Evolutionary conservation across 768 basidiomycete genomes (phyloP), one percentile per base, ranked within the genome.

Genomic region (Phallus indusiatus): DNA sequence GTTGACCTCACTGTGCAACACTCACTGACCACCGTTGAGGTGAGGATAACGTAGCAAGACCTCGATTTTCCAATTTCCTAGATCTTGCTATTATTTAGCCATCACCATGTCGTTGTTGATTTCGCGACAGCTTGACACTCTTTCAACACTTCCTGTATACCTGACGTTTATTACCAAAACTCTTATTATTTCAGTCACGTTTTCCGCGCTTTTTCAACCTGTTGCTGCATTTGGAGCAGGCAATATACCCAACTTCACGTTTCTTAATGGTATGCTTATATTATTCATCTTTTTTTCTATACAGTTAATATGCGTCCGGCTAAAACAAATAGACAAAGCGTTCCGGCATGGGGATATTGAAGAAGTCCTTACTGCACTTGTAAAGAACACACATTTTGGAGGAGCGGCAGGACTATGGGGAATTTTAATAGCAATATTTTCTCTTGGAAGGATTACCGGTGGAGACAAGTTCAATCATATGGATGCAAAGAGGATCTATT

Each of bases 341-440:
- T 89, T 84, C 70, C 75, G 85, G 54, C 86, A 88, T 74, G 85
- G 86, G 14, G 87, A 89, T 66, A 87, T 88, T 53, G 86, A 88
- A 72, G 80, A 81, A 65, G 76, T 85, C 62, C 77, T 88, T 24
- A 76, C 78, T 36, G 76, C 75, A n/a, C 70, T 85, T 6, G 76
- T 77, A 54, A 86, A 86, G 67, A 74, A 75, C 42, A 80, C 75
- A 36, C 36, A 28, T 49, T 14, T 16, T 8, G 56, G 24, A 21
- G 47, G 49, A 17, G 17, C 20, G n/a, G 24, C 10, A 80, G 81
- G 16, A 72, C 73, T 57, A 71, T 70, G 24, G 74, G 73, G 12
- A 72, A 72, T 12, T 7, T 28, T 57, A 64, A 65, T 14, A 76
- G 73, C 34, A 73, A 81, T 37, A 71, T 85, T 56, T 66, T 86